A percentile compares a stretch with the other conserved stretches of the same genome.
Evolutionary conservation across 1,284 basidiomycete genomes (phyloP).

Genomic region (Vanrija humicola): DNA sequence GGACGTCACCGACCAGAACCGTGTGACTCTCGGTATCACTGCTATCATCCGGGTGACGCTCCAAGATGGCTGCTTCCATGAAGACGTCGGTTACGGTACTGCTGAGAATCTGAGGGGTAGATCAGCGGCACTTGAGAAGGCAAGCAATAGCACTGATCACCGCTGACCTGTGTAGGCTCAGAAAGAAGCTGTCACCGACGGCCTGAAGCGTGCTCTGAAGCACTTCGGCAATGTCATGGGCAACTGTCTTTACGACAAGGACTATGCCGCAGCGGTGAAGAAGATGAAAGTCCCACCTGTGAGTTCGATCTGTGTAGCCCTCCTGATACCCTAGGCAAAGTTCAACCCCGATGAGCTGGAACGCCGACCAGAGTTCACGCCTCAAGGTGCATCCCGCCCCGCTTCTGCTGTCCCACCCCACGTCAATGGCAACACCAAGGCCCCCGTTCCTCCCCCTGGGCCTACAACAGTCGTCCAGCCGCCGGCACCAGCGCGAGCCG

Average conservation of each 20-base stretch:
- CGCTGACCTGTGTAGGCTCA: constrained; percentile 64
- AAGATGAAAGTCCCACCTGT: constrained; percentile 81
- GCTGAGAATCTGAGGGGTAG: constrained; percentile 81
- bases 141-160: constrained; percentile 43
- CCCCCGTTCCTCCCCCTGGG: constrained; percentile 2
- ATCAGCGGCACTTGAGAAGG: constrained; percentile 86
- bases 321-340: constrained; percentile 57
- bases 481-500: background rate
- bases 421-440: constrained; percentile 10
- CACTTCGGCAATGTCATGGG: constrained; percentile 93
- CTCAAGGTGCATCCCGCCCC: constrained; percentile 16
- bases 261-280: constrained; percentile 74
- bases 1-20: constrained; percentile 64
- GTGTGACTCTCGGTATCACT: constrained; percentile 73
- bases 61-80: constrained; percentile 82
- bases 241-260: constrained; percentile 93
- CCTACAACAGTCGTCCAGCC: background rate
- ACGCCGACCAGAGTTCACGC: constrained; percentile 68
- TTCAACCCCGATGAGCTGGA: constrained; percentile 69
- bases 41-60: constrained; percentile 83
- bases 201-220: constrained; percentile 79
- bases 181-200: constrained; percentile 97
- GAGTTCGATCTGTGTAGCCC: constrained; percentile 39
- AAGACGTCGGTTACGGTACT: constrained; percentile 88
- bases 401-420: constrained; percentile 24